Percentiles rank a stretch among this genome's conserved stretches.
Evolutionary conservation across 768 basidiomycete species (phyloP).

Genomic region (Tephrocybe sp.): DNA sequence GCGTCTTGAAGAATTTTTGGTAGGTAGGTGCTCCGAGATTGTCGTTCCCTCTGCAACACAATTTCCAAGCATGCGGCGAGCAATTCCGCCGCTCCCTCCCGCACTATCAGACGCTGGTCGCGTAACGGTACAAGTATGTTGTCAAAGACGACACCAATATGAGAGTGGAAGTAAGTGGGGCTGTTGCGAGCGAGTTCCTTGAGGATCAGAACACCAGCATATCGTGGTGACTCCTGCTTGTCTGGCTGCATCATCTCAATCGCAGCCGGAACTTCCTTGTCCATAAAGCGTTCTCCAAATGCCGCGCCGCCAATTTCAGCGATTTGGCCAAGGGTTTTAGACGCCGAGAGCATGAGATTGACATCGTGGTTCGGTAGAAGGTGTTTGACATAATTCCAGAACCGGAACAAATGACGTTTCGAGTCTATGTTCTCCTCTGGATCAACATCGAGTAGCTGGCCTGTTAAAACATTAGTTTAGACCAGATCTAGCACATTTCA

Average conservation of each 20-base stretch:
- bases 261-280: slow-evolving; percentile 82
- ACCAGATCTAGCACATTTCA: neutral
- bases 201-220: slow-evolving; percentile 90
- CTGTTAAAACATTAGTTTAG: slow-evolving; percentile 29
- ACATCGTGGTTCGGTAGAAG: slow-evolving; percentile 89
- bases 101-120: slow-evolving; percentile 84
- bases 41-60: slow-evolving; percentile 69
- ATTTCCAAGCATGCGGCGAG: slow-evolving; percentile 93
- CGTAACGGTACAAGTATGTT: slow-evolving; percentile 89
- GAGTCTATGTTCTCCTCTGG: slow-evolving; percentile 81
- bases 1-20: slow-evolving; percentile 87
- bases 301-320: slow-evolving; percentile 78
- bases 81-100: slow-evolving; percentile 91
- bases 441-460: slow-evolving; percentile 73
- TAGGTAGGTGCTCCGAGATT: slow-evolving; percentile 63
- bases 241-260: slow-evolving; percentile 79
- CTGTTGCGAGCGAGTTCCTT: slow-evolving; percentile 92
- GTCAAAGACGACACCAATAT: slow-evolving; percentile 86
- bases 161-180: slow-evolving; percentile 81
- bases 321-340: slow-evolving; percentile 88
- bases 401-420: slow-evolving; percentile 76
- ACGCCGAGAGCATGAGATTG: slow-evolving; percentile 91
- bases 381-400: slow-evolving; percentile 91
- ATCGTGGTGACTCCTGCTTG: slow-evolving; percentile 80
- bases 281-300: slow-evolving; percentile 88